A percentile compares a stretch with the other conserved stretches of the same genome.
Evolutionary conservation across 1,284 basidiomycete genomes (phyloP).

Genomic region (Thecaphora thlaspeos): DNA sequence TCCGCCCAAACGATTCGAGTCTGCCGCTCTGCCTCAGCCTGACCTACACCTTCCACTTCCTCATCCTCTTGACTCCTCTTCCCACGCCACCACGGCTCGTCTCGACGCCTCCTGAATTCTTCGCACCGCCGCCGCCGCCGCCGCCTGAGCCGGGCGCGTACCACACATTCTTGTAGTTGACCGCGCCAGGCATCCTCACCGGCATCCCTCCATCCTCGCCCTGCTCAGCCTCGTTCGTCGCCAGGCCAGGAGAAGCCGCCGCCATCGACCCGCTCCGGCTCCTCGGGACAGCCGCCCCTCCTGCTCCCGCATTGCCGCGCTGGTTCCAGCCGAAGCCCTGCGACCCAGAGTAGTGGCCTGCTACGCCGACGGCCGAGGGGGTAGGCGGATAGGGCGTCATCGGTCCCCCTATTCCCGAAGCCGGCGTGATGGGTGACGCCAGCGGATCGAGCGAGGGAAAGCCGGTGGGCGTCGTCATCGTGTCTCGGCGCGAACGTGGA

Average conservation of each 20-base stretch:
- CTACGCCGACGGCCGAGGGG: constrained; percentile 9
- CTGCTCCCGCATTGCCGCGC: no score
- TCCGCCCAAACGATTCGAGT: no score
- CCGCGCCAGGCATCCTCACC: constrained; percentile 25
- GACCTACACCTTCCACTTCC: constrained; percentile 35
- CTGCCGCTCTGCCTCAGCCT: no score
- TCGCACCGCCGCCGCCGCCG: constrained; percentile 28
- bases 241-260: constrained; percentile 2
- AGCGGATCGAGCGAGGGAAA: constrained; percentile 13
- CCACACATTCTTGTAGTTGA: constrained; percentile 46
- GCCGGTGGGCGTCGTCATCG: constrained; percentile 7
- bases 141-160: constrained; percentile 33
- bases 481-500: neutral
- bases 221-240: constrained; percentile 3
- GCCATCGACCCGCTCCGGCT: constrained; percentile 8
- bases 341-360: constrained; percentile 27
- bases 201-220: constrained; percentile 4
- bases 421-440: constrained; percentile 27
- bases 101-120: constrained; percentile 14
- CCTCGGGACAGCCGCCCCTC: neutral
- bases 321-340: neutral
- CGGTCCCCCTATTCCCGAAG: constrained; percentile 5
- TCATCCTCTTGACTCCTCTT: constrained; percentile 24
- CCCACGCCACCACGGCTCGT: no score
- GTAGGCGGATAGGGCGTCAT: constrained; percentile 24